Evolutionary conservation across 225 moss, liverwort and hornwort species (phyloP).

Genomic region (Physcomitrium patens): DNA sequence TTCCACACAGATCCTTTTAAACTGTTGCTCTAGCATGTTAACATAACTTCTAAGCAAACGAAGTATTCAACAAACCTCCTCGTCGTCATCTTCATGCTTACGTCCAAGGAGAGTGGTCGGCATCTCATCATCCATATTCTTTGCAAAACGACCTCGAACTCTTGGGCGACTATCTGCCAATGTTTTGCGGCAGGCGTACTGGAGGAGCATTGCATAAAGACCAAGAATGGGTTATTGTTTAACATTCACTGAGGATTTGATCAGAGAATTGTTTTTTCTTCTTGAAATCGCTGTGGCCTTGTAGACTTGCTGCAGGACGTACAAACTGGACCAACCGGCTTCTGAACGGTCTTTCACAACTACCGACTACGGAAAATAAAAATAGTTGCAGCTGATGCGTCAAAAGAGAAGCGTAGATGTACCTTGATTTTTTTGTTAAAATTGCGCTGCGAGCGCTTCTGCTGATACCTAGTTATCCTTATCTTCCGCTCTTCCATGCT

Average conservation of each 20-base stretch:
- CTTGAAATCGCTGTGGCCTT: neutral
- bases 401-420: neutral
- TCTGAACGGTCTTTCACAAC: neutral
- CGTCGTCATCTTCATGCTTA: constrained; percentile 86
- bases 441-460: constrained; percentile 87
- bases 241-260: constrained; percentile 1
- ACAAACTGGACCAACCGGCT: neutral
- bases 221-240: neutral
- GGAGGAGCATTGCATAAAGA: constrained; percentile 25
- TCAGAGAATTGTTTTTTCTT: neutral
- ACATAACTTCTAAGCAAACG: too few species aligned
- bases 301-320: neutral
- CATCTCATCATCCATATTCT: constrained; percentile 82
- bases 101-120: constrained; percentile 48
- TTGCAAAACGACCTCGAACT: constrained; percentile 91
- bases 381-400: neutral
- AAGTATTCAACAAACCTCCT: constrained; percentile 59
- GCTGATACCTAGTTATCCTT: constrained; percentile 86
- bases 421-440: constrained; percentile 99
- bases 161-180: constrained; percentile 93
- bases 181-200: constrained; percentile 96
- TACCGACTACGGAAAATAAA: neutral
- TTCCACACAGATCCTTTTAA: too few species aligned
- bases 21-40: too few species aligned
- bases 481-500: constrained; percentile 93